A percentile compares a stretch with the other conserved stretches of the same genome.
These are phyloP conservation scores for Amauroascus verrucosus DNA, from an alignment of 2,329 filamentous ascomycete genomes.

Conservation along the genomic window DNA sequence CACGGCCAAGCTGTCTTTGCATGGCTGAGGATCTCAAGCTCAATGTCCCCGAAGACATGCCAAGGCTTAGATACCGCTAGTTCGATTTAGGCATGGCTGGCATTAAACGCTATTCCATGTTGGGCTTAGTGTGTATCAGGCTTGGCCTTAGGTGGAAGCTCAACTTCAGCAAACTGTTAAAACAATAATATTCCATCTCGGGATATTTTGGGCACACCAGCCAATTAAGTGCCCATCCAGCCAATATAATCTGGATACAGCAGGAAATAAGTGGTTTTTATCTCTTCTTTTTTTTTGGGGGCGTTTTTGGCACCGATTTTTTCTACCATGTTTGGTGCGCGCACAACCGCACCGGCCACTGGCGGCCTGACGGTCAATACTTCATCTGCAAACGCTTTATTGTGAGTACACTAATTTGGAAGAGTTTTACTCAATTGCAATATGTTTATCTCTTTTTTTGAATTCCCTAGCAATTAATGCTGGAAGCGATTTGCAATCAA, in stretches of 20 bases:
- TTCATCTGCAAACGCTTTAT: conserved; percentile 16
- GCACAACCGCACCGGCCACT: conserved; percentile 10
- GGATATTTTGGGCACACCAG: background rate
- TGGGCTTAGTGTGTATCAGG: no score
- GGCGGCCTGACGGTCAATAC: conserved; percentile 18
- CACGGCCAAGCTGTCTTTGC: no score
- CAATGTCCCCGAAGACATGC: no score
- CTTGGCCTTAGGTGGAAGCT: no score
- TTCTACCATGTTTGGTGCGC: conserved; percentile 15
- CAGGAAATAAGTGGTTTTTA: background rate
- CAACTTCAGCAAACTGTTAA: no score
- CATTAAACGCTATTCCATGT: no score
- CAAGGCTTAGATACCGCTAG: no score
- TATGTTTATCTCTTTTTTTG: background rate
- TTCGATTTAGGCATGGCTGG: no score
- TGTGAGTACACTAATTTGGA: conserved; percentile 13
- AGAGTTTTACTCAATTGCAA: background rate
- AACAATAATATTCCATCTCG: no score
- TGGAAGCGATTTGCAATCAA: background rate
- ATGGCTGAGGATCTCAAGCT: no score
- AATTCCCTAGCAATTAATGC: background rate
- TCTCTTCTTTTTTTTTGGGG: background rate
- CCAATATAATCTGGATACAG: no score
- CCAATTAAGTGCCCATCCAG: no score
- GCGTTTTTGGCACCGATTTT: background rate